Evolutionary conservation across 2,329 filamentous ascomycete genomes (phyloP), one percentile per base, ranked within the genome.

Genomic region (Endoconidiophora laricicola): DNA sequence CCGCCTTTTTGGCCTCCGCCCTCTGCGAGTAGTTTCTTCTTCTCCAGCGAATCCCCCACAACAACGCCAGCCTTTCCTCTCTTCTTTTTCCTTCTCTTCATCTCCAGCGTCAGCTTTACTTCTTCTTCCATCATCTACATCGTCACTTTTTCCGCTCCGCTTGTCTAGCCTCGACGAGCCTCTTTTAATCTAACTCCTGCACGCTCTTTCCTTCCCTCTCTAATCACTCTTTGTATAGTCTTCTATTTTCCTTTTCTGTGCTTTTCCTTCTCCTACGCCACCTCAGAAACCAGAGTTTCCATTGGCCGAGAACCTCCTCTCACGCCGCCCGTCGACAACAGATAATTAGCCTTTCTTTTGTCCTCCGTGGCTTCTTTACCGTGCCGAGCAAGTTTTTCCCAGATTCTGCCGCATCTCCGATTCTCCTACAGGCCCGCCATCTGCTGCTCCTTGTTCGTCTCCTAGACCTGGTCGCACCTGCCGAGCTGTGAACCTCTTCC

Each of bases 321-420:
- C 29, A 6, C 29, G 29, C 29, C 29, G 29, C 7, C 29, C 6
- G 29, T 12, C 29, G 29, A 33, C 29, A 7, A 33, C 22, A 18
- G 39, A 41, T 33, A 7, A 48, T 45, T 38, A 51, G 48, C 48
- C 48, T 58, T 52, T 39, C 46, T 22, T 49, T 45, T 57, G 51
- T 46, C 54, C 39, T 43, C 54, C 52, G 54, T 56, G 52, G 48
- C 52, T 44, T 39, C 55, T 33, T 33, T 33, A 10, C 9, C 6
- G 29, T 33, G 29, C 29, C 29, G 29, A 33, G 29, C 29, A 7
- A 9, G 55, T 55, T 44, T 45, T 36, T 43, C 29, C 29, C 22
- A 24, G 45, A 22, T 44, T 42, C 37, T 26, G 36, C 41, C 26
- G 42, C 29, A 18, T 18, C 16, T 18, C 16, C 16, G 16, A 18